phyloP scores from a whole-genome alignment of 495 filamentous ascomycete genomes.

The Lepraria neglecta region DNA sequence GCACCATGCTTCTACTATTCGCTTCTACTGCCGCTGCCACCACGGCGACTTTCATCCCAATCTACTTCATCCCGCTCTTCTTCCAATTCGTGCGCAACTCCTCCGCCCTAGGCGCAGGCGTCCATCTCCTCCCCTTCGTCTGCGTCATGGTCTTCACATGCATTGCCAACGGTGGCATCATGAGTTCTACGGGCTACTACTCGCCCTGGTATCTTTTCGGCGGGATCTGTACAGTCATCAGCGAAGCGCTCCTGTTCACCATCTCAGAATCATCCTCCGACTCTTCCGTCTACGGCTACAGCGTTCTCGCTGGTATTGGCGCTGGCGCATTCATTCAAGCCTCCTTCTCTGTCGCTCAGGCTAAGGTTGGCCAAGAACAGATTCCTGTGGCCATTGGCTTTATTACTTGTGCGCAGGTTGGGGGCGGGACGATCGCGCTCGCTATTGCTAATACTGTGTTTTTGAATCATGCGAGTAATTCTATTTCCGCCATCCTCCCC shows the following conservation, averaged over 20 bases:
- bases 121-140: conserved; percentile 55
- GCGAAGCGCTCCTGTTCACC: conserved; percentile 46
- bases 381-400: conserved; percentile 44
- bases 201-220: conserved; percentile 52
- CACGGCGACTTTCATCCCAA: conserved; percentile 32
- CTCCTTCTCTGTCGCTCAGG: conserved; percentile 49
- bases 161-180: conserved; percentile 45
- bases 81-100: conserved; percentile 54
- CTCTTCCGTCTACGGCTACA: conserved; percentile 45
- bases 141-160: conserved; percentile 42
- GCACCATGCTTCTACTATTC: conserved; percentile 43
- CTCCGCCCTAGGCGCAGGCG: conserved; percentile 43
- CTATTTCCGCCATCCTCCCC: conserved; percentile 29
- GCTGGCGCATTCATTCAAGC: conserved; percentile 47
- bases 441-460: conserved; percentile 54
- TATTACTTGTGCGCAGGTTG: conserved; percentile 49
- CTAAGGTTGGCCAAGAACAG: conserved; percentile 37
- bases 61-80: conserved; percentile 53
- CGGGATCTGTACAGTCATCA: conserved; percentile 44
- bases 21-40: conserved; percentile 31
- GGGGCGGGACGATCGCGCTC: conserved; percentile 50
- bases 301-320: conserved; percentile 39
- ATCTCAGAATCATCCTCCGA: conserved; percentile 34
- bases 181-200: conserved; percentile 49
- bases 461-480: conserved; percentile 38